Percentiles rank a stretch among this genome's conserved stretches.
Evolutionary conservation across 139 green algal species (phyloP).

Genomic region (Closterium sp.): DNA sequence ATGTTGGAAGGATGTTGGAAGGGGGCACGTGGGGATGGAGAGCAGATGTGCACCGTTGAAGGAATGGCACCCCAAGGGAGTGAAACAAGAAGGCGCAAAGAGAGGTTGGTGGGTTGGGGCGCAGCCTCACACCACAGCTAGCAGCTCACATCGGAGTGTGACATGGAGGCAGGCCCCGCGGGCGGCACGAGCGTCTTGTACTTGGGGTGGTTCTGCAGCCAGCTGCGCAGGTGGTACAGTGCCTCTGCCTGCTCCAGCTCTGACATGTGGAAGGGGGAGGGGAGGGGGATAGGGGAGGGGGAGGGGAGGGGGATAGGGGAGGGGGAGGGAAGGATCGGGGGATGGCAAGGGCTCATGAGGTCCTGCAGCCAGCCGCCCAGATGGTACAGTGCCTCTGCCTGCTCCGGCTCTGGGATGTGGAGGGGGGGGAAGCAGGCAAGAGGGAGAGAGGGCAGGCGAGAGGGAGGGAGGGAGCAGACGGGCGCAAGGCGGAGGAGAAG

Average conservation of each 20-base stretch:
- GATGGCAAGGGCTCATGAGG: not conserved
- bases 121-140: too few species aligned
- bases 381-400: conserved; percentile 65
- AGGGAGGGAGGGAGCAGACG: too few species aligned
- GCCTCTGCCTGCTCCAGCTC: conserved; percentile 83
- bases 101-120: too few species aligned
- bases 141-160: not conserved
- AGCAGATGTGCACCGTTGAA: too few species aligned
- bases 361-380: conserved; percentile 72
- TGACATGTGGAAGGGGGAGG: not conserved
- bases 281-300: conserved; percentile 5
- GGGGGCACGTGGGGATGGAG: too few species aligned
- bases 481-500: too few species aligned
- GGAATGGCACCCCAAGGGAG: too few species aligned
- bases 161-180: not conserved
- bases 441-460: too few species aligned
- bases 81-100: too few species aligned
- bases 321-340: too few species aligned
- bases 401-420: conserved; percentile 75
- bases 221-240: conserved; percentile 67
- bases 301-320: too few species aligned
- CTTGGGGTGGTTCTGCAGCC: conserved; percentile 70
- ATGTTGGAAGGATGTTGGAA: too few species aligned
- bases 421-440: conserved; percentile 43
- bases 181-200: conserved; percentile 16